Evolutionary conservation across 2,329 filamentous ascomycete species (phyloP).

Genomic region (Daldinia sp.): DNA sequence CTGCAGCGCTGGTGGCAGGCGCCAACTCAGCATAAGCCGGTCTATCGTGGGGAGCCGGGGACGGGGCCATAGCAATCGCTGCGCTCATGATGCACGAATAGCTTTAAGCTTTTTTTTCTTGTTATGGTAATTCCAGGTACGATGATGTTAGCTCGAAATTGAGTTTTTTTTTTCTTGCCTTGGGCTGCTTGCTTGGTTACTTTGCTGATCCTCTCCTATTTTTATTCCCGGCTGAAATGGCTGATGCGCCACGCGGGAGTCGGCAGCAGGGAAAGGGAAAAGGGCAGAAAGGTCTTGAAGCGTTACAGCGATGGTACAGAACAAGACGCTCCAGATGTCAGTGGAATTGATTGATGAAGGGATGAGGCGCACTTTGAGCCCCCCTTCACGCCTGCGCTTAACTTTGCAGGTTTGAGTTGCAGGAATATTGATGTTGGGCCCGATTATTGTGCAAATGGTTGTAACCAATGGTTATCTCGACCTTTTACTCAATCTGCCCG

Average conservation of each 20-base stretch:
- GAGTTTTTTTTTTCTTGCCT: conserved; percentile 27
- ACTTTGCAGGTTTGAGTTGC: conserved; percentile 27
- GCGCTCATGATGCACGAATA: conserved; percentile 65
- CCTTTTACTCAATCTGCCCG: conserved; percentile 32
- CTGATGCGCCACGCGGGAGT: conserved; percentile 38
- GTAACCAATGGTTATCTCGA: conserved; percentile 31
- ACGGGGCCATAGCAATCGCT: conserved; percentile 73
- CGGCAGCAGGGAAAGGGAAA: conserved; percentile 36
- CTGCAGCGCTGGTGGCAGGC: conserved; percentile 51
- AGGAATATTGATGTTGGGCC: conserved; percentile 36
- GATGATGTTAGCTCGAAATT: conserved; percentile 28
- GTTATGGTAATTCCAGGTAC: conserved; percentile 35
- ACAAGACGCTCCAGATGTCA: conserved; percentile 36
- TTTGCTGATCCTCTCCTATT: conserved; percentile 41
- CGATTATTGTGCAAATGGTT: conserved; percentile 29
- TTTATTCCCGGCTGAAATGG: conserved; percentile 44
- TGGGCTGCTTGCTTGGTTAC: too few relatives aligned
- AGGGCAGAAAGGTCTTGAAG: conserved; percentile 32
- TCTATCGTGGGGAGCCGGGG: conserved; percentile 72
- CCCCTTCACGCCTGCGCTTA: conserved; percentile 25
- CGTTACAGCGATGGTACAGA: conserved; percentile 38
- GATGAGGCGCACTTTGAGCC: conserved; percentile 34
- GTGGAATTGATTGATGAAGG: conserved; percentile 32
- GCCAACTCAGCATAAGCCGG: conserved; percentile 61
- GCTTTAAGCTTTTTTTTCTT: conserved; percentile 18